phyloP scores from a whole-genome alignment of 768 basidiomycete species.

The Scleroderma citrinum region DNA sequence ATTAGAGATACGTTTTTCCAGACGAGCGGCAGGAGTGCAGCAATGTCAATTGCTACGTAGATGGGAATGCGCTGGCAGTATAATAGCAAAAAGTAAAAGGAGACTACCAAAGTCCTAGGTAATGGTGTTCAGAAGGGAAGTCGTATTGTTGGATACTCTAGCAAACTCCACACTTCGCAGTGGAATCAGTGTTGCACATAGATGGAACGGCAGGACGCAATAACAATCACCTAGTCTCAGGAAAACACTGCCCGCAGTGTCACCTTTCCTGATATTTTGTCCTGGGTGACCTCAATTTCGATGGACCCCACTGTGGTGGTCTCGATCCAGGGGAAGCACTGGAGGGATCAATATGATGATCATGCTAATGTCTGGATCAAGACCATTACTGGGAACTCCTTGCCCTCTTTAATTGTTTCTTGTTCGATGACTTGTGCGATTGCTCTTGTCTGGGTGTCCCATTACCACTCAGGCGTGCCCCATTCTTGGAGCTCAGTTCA shows the following conservation, averaged over 20 bases:
- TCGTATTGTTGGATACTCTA: constrained; percentile 45
- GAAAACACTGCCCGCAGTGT: constrained; percentile 81
- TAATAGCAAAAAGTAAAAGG: no score
- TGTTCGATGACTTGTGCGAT: background rate
- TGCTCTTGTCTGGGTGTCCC: background rate
- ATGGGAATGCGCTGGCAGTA: background rate
- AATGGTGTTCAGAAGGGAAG: constrained; percentile 33
- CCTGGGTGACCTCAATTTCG: constrained; percentile 55
- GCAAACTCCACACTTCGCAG: constrained; percentile 68
- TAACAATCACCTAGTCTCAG: constrained; percentile 74
- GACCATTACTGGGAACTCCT: no score
- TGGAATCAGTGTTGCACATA: background rate
- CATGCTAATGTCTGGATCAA: no score
- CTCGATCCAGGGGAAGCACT: no score
- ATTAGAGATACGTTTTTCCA: constrained; percentile 63
- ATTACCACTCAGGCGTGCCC: no score
- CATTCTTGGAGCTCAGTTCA: no score
- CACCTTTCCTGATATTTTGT: constrained; percentile 70
- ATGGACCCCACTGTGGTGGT: constrained; percentile 35
- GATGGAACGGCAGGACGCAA: background rate
- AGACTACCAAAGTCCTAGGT: constrained; percentile 71
- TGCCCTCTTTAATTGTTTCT: constrained; percentile 21
- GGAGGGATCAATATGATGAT: no score
- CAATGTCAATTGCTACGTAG: constrained; percentile 68
- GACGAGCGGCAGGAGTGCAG: constrained; percentile 57